Percentiles rank a stretch among this genome's conserved stretches.
Conservation (phyloP, 2,329 filamentous ascomycete species). For the Hymenoscyphus occultus region DNA sequence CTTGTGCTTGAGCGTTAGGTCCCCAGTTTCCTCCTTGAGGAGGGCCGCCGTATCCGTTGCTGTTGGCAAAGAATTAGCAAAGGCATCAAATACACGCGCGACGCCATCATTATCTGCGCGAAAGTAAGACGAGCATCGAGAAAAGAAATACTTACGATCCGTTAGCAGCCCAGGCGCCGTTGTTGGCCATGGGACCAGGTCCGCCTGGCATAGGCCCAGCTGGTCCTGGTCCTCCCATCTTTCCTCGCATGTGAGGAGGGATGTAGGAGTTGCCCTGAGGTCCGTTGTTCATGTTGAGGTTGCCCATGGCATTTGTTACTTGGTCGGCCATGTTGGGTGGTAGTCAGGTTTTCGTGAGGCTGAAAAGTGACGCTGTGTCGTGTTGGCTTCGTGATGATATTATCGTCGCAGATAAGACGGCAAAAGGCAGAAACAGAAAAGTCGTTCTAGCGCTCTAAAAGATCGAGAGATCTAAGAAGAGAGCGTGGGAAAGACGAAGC, state of each 20-base stretch:
- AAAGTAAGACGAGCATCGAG: neutral
- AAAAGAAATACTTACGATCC: conserved; percentile 47
- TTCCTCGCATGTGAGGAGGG: conserved; percentile 75
- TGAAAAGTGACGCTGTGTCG: conserved; percentile 10
- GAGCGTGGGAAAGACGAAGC: conserved; percentile 23
- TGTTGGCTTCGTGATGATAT: conserved; percentile 4
- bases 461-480: conserved; percentile 30
- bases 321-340: conserved; percentile 7
- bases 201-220: conserved; percentile 23
- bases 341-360: conserved; percentile 17
- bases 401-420: conserved; percentile 18
- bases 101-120: neutral
- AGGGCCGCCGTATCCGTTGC: conserved; percentile 43
- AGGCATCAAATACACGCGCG: conserved; percentile 9
- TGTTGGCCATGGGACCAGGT: conserved; percentile 45
- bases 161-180: conserved; percentile 55
- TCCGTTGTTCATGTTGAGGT: conserved; percentile 52
- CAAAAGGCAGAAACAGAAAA: conserved; percentile 12
- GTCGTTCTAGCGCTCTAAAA: conserved; percentile 23
- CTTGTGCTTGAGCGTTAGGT: conserved; percentile 36
- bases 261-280: conserved; percentile 70
- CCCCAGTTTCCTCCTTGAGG: conserved; percentile 33
- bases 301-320: conserved; percentile 2
- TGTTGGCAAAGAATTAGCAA: conserved; percentile 38
- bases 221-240: conserved; percentile 38